Evolutionary conservation across 192 early-diverging fungal species (phyloP).

Genomic region (Coemansia sp.): DNA sequence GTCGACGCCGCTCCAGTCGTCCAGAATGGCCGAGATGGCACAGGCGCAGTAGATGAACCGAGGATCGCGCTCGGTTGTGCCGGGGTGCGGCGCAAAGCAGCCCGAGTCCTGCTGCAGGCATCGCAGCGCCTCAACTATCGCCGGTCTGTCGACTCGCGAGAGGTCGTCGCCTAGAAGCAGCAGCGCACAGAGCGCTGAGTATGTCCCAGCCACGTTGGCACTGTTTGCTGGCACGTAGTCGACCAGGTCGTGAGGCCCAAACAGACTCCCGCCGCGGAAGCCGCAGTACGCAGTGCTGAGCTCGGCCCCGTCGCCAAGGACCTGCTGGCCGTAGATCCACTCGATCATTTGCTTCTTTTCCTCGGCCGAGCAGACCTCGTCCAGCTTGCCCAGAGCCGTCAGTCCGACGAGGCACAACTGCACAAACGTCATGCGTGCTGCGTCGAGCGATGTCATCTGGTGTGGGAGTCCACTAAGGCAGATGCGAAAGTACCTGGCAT

Average conservation of each 20-base stretch:
- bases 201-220: conserved; percentile 80
- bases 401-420: conserved; percentile 84
- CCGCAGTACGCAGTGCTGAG: conserved; percentile 38
- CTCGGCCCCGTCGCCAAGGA: conserved; percentile 43
- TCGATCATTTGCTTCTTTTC: conserved; percentile 77
- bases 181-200: conserved; percentile 82
- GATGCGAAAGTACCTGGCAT: conserved; percentile 73
- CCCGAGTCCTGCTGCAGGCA: conserved; percentile 78
- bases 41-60: conserved; percentile 93
- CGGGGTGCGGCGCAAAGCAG: conserved; percentile 71
- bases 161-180: conserved; percentile 90
- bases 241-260: conserved; percentile 42
- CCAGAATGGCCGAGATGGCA: conserved; percentile 77
- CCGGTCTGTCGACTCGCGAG: conserved; percentile 72
- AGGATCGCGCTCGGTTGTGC: conserved; percentile 81
- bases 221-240: conserved; percentile 43
- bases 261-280: conserved; percentile 59
- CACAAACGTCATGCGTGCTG: conserved; percentile 84
- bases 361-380: conserved; percentile 55
- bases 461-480: conserved; percentile 72
- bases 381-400: conserved; percentile 75
- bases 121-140: conserved; percentile 63
- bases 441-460: conserved; percentile 71
- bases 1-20: conserved; percentile 91
- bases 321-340: conserved; percentile 97